phyloP scores from a whole-genome alignment of 352 stramenopile genomes.

The Blastocystis sp. region DNA sequence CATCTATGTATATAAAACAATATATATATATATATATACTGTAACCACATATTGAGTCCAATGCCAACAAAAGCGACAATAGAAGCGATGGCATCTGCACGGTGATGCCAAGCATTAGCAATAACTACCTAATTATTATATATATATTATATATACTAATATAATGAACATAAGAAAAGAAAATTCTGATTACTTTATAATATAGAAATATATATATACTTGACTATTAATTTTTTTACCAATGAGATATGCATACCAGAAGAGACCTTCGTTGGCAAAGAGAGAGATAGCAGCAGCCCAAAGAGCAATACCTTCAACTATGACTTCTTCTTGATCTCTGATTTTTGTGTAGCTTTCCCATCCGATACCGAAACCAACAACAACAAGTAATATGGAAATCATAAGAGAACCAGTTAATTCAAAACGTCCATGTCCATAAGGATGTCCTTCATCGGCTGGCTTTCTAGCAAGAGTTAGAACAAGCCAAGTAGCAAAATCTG shows the following conservation, averaged over 20 bases:
- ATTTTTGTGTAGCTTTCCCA: slow-evolving; percentile 50
- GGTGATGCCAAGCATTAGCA: slow-evolving; percentile 71
- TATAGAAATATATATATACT: no score
- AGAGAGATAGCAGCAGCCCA: slow-evolving; percentile 56
- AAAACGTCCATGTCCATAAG: slow-evolving; percentile 62
- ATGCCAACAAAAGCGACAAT: slow-evolving; percentile 52
- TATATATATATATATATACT: no score
- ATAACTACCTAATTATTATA: no score
- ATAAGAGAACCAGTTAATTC: slow-evolving; percentile 62
- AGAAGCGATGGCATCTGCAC: slow-evolving; percentile 66
- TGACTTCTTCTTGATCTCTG: not conserved
- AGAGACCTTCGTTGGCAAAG: slow-evolving; percentile 60
- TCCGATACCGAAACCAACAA: slow-evolving; percentile 54
- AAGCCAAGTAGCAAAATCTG: slow-evolving; percentile 63
- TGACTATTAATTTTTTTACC: slow-evolving; percentile 56
- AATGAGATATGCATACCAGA: slow-evolving; percentile 57
- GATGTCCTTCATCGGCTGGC: slow-evolving; percentile 59
- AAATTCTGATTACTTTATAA: no score
- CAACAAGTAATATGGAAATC: slow-evolving; percentile 58
- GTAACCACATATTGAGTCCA: slow-evolving; percentile 1
- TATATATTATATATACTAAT: no score
- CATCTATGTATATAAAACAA: no score
- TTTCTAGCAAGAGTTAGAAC: slow-evolving; percentile 56
- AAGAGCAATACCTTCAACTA: not conserved
- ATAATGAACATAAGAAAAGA: no score